Evolutionary conservation across 345 rosid genomes (phyloP).

Genomic region (Salix dunnii): DNA sequence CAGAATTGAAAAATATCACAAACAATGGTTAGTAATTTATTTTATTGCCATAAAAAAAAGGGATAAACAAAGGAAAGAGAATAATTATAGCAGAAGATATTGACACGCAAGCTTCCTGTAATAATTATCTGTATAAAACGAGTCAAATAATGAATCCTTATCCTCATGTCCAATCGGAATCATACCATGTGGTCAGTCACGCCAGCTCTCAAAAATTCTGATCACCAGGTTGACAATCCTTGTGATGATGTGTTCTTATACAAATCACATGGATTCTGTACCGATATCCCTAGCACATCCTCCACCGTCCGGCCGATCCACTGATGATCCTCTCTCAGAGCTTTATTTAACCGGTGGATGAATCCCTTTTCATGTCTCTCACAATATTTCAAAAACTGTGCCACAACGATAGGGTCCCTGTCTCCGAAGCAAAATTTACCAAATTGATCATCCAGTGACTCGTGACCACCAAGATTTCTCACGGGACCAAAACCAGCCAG

Average conservation of each 20-base stretch:
- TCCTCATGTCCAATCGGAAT: not conserved
- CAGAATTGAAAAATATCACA: not conserved
- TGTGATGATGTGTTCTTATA: not conserved
- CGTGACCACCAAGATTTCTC: not conserved
- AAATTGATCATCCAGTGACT: not conserved
- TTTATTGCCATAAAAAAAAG: too few relatives aligned
- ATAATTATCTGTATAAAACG: too few relatives aligned
- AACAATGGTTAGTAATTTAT: not conserved
- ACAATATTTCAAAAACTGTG: slow-evolving; percentile 27
- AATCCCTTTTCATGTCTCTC: slow-evolving; percentile 39
- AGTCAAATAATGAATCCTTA: too few relatives aligned
- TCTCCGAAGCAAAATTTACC: slow-evolving; percentile 17
- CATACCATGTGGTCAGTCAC: not conserved
- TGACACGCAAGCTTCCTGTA: too few relatives aligned
- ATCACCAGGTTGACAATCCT: not conserved
- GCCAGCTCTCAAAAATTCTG: not conserved
- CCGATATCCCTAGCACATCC: slow-evolving; percentile 13
- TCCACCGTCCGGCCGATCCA: slow-evolving; percentile 44
- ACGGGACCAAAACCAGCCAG: slow-evolving; percentile 17
- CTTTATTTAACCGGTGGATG: slow-evolving; percentile 48
- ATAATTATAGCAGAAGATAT: not conserved
- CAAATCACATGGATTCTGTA: slow-evolving; percentile 20
- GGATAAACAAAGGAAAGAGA: not conserved
- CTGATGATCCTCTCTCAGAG: slow-evolving; percentile 22
- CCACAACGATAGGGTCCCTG: slow-evolving; percentile 28